Percentiles rank a stretch among this genome's conserved stretches.
These are phyloP conservation scores for Madurella mycetomatis DNA, from an alignment of 2,329 filamentous ascomycete genomes.

Conservation along the genomic window DNA sequence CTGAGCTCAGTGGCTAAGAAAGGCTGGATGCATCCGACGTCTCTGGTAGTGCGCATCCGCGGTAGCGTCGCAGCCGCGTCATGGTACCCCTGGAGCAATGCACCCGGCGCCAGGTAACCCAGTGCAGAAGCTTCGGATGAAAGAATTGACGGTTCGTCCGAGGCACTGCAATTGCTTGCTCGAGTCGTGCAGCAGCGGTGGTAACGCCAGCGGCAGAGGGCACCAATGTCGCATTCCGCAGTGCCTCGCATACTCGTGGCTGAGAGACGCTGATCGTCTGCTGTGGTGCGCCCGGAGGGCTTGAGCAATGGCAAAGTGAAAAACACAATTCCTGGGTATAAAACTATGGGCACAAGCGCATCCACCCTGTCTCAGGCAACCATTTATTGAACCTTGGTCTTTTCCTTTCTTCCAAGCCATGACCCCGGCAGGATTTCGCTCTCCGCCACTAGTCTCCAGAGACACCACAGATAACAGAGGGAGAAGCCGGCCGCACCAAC, in stretches of 20 bases:
- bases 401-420: conserved; percentile 28
- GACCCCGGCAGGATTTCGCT: conserved; percentile 46
- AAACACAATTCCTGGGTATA: conserved; percentile 18
- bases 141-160: neutral
- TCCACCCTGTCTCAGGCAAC: neutral
- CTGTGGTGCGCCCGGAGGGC: neutral
- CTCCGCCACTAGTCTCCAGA: conserved; percentile 61
- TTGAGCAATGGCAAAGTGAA: neutral
- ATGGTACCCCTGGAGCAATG: neutral
- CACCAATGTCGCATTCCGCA: neutral
- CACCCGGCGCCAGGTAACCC: neutral
- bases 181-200: too few species aligned
- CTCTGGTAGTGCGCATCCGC: neutral
- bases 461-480: conserved; percentile 87
- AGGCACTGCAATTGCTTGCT: neutral
- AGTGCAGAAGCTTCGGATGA: neutral
- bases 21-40: too few species aligned
- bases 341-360: neutral
- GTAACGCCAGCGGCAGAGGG: neutral
- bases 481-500: conserved; percentile 81
- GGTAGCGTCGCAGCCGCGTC: neutral
- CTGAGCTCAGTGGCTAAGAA: too few species aligned
- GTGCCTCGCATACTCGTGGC: neutral
- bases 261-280: neutral
- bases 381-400: conserved; percentile 38